phyloP scores from a whole-genome alignment of 805 yeast species.

The Candida schatavii region DNA sequence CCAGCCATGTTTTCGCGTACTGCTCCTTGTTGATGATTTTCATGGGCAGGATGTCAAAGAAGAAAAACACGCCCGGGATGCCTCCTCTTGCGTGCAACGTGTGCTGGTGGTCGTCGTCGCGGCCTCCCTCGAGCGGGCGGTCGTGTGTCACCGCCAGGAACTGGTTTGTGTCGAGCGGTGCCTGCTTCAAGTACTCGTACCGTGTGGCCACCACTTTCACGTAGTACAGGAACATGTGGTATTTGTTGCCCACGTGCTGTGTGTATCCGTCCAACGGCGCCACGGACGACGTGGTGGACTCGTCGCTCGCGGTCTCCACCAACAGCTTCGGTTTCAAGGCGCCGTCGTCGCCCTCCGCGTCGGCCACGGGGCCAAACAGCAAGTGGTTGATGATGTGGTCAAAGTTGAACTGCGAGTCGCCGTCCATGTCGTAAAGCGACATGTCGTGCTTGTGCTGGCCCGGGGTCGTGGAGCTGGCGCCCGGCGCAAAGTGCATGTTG shows the following conservation, averaged over 20 bases:
- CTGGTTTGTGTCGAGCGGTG: conserved; percentile 76
- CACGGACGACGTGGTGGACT: conserved; percentile 55
- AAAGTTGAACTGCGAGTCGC: conserved; percentile 58
- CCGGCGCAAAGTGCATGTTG: conserved; percentile 94
- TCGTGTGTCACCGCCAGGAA: conserved; percentile 86
- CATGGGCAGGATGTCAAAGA: conserved; percentile 90
- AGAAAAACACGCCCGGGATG: conserved; percentile 81
- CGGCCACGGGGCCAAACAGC: conserved; percentile 64
- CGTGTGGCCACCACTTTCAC: conserved; percentile 89
- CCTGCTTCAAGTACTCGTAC: conserved; percentile 58
- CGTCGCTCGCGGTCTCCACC: conserved; percentile 20
- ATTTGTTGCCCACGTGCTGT: conserved; percentile 45
- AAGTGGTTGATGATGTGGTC: conserved; percentile 77
- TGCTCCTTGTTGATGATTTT: conserved; percentile 84
- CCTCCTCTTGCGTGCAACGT: conserved; percentile 84
- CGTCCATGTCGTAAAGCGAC: conserved; percentile 60
- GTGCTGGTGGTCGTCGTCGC: conserved; percentile 87
- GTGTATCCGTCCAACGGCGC: conserved; percentile 60
- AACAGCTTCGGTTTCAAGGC: conserved; percentile 20
- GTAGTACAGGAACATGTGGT: conserved; percentile 70
- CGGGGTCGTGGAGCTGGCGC: conserved; percentile 60
- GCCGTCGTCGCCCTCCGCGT: conserved; percentile 7
- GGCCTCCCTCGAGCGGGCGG: conserved; percentile 81
- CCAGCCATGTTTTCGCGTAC: conserved; percentile 73
- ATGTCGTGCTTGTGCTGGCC: conserved; percentile 82